phyloP scores from a whole-genome alignment of 371 early-diverging fungal species.

The Globomyces sp. region DNA sequence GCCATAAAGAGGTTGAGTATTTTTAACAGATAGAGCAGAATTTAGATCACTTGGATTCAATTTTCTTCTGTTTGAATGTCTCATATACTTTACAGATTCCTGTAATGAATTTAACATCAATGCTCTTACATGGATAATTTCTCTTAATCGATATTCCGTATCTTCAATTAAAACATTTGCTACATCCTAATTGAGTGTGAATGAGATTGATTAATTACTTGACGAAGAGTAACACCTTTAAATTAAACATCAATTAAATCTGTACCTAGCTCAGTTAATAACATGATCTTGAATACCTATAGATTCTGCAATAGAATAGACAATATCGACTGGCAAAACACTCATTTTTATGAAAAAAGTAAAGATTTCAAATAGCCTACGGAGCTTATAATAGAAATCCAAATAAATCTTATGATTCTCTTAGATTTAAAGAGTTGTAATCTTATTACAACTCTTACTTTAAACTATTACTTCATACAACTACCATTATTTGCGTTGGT shows the following conservation, averaged over 20 bases:
- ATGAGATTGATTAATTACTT: slow-evolving; percentile 68
- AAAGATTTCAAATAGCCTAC: too few relatives aligned
- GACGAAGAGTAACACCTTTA: slow-evolving; percentile 65
- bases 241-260: not conserved
- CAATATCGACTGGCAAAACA: slow-evolving; percentile 53
- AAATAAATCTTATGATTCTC: too few relatives aligned
- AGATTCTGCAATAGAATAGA: slow-evolving; percentile 33
- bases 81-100: slow-evolving; percentile 98
- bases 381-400: too few relatives aligned
- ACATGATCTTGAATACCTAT: not conserved
- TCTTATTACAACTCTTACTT: too few relatives aligned
- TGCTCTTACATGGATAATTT: slow-evolving; percentile 79
- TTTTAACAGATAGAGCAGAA: slow-evolving; percentile 90
- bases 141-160: slow-evolving; percentile 95
- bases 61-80: slow-evolving; percentile 87
- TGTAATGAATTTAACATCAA: slow-evolving; percentile 26
- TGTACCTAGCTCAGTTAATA: not conserved
- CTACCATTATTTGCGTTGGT: too few relatives aligned
- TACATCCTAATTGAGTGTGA: slow-evolving; percentile 91
- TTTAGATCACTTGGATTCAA: slow-evolving; percentile 94
- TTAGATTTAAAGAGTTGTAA: too few relatives aligned
- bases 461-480: too few relatives aligned
- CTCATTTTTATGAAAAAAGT: slow-evolving; percentile 33
- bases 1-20: slow-evolving; percentile 98
- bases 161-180: slow-evolving; percentile 90